Percentiles rank a stretch among this genome's conserved stretches.
Evolutionary conservation across 805 yeast genomes (phyloP).

Genomic region (Metschnikowia anglica): DNA sequence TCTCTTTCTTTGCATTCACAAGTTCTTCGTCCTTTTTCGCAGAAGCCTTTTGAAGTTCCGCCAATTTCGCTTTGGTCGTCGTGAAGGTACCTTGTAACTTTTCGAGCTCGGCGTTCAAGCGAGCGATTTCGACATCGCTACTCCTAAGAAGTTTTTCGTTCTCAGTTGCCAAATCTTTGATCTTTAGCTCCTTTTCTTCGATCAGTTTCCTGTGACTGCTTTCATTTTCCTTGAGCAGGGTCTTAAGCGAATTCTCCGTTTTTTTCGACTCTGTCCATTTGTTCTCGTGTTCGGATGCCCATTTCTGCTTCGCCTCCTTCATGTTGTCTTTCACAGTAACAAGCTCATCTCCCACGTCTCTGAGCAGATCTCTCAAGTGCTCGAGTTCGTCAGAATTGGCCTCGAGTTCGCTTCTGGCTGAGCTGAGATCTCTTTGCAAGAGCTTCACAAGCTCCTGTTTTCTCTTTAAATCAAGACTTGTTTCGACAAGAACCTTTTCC

Average conservation of each 20-base stretch:
- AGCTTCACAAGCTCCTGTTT: conserved; percentile 5
- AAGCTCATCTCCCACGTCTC: conserved; percentile 74
- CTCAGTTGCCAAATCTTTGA: not conserved
- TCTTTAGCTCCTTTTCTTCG: not conserved
- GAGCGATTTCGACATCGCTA: not conserved
- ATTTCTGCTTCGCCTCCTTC: conserved; percentile 18
- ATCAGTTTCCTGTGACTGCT: conserved; percentile 16
- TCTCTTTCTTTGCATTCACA: conserved; percentile 26
- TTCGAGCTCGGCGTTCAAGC: conserved; percentile 8
- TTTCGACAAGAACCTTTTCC: conserved; percentile 19
- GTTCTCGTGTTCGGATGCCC: conserved; percentile 17
- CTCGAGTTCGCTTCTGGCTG: conserved; percentile 12
- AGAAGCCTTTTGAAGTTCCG: conserved; percentile 9
- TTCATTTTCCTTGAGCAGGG: conserved; percentile 20
- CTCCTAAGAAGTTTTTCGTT: not conserved
- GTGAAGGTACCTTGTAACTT: not conserved
- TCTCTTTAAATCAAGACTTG: conserved; percentile 8
- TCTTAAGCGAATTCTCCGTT: conserved; percentile 14
- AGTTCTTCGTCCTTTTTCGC: conserved; percentile 18
- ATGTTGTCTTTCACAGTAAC: conserved; percentile 57
- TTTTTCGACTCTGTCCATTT: conserved; percentile 13
- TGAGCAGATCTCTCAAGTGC: conserved; percentile 70
- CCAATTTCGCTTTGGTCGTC: conserved; percentile 23
- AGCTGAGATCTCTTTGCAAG: conserved; percentile 8
- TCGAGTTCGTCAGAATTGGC: conserved; percentile 60